Evolutionary conservation across 495 filamentous ascomycete genomes (phyloP).

Genomic region (Alectoria sarmentosa): DNA sequence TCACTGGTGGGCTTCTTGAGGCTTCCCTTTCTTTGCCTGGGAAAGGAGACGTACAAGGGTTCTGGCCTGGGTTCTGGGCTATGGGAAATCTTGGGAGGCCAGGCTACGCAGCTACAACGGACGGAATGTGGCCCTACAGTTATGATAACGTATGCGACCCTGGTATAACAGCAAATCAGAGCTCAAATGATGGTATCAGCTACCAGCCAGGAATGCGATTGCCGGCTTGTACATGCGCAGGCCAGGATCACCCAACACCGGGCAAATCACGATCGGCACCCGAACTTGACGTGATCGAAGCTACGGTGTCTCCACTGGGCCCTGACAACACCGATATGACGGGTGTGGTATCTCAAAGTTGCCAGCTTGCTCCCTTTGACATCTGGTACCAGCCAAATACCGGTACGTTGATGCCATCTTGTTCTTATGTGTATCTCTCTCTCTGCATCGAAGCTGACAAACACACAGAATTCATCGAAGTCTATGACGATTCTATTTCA

Average conservation of each 20-base stretch:
- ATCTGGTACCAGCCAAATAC: constrained; percentile 70
- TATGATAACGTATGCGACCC: constrained; percentile 66
- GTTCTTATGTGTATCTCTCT: not conserved
- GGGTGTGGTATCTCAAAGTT: constrained; percentile 63
- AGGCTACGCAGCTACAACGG: constrained; percentile 61
- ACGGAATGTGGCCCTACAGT: constrained; percentile 76
- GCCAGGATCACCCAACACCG: constrained; percentile 60
- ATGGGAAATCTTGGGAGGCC: constrained; percentile 69
- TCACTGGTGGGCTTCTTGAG: constrained; percentile 70
- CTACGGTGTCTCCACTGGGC: constrained; percentile 51
- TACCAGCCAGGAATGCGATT: constrained; percentile 67
- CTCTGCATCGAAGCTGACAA: constrained; percentile 14
- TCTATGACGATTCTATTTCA: constrained; percentile 54
- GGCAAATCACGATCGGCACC: constrained; percentile 66
- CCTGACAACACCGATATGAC: constrained; percentile 37
- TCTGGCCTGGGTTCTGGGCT: constrained; percentile 80
- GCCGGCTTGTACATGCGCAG: constrained; percentile 60
- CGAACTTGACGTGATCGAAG: constrained; percentile 73
- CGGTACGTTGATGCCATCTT: constrained; percentile 21
- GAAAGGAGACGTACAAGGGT: constrained; percentile 57
- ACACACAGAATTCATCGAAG: constrained; percentile 47
- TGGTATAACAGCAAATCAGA: constrained; percentile 75
- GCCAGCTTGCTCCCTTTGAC: constrained; percentile 70
- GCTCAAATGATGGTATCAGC: constrained; percentile 57
- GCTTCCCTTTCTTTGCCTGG: constrained; percentile 71